Evolutionary conservation across 1,284 basidiomycete species (phyloP), one percentile per base, ranked within the genome.

Genomic region (Gomphus sp.): DNA sequence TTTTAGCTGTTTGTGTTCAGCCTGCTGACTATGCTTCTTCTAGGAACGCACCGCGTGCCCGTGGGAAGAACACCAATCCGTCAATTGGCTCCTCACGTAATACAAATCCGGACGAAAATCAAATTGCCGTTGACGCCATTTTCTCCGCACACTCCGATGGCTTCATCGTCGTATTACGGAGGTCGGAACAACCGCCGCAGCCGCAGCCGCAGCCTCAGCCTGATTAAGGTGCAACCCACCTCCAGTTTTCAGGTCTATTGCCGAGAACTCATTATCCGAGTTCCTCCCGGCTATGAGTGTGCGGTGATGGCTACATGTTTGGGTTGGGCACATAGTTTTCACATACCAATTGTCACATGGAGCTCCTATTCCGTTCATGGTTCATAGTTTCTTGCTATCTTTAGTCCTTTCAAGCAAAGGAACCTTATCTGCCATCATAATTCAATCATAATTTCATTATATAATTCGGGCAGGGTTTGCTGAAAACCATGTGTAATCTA

Each of bases 141-240:
- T 89, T 90, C 68, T 87, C 85, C 41, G 87, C 85, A 3, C 87
- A 89, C 67, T 89, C 87, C 28, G 87, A 90, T 67, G 87, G 87
- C 5, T 73, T 90, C 60, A 80, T 90, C 73, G 84, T 88, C 62
- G 87, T 90, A 62, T 71, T 90, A 10, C 79, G 88, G 22, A 55
- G 47, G 37, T 41, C 58, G 12, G 51, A 51, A 18, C 50, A 4
- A 10, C 28, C 3, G 14, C 18, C 49, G 22, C 49, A n/a, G 22
- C 28, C 28, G 3, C 28, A 28, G 28, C 28, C 28, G 4, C 28
- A 28, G 28, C 16, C 43, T 6, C 43, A 44, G 18, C 16, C 43
- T 9, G n/a, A 5, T 22, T 44, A 44, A 44, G 43, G 28, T 4
- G 28, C 28, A 28, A 28, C 4, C 28, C 28, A 28, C 28, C 28